Evolutionary conservation across 495 filamentous ascomycete genomes (phyloP).

Genomic region (Hapsidospora chrysogenum): DNA sequence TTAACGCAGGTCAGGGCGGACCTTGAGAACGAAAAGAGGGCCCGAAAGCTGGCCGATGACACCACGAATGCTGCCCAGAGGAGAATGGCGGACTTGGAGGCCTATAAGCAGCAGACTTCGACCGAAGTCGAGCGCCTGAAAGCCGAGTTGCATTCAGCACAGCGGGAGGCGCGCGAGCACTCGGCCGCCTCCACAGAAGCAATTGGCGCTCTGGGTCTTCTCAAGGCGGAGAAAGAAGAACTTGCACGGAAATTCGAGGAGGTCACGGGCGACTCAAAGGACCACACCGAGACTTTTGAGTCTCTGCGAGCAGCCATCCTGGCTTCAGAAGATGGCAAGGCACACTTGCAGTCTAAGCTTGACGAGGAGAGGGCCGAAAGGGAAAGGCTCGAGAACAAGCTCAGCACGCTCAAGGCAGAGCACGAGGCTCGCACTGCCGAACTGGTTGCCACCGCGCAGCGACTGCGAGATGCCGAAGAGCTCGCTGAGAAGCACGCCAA

Average conservation of each 20-base stretch:
- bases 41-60: constrained; percentile 73
- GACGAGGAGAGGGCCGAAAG: constrained; percentile 68
- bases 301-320: constrained; percentile 64
- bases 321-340: constrained; percentile 57
- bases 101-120: constrained; percentile 61
- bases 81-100: constrained; percentile 66
- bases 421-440: constrained; percentile 74
- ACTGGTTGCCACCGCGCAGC: constrained; percentile 54
- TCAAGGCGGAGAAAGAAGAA: constrained; percentile 73
- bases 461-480: constrained; percentile 76
- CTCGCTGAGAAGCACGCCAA: constrained; percentile 72
- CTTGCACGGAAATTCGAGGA: constrained; percentile 54
- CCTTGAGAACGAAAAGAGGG: constrained; percentile 62
- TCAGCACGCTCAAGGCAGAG: constrained; percentile 63
- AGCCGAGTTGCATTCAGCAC: constrained; percentile 61
- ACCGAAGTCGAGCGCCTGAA: constrained; percentile 72
- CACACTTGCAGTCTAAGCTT: constrained; percentile 61
- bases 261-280: constrained; percentile 44
- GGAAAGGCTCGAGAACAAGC: constrained; percentile 62
- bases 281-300: constrained; percentile 53
- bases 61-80: constrained; percentile 67
- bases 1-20: constrained; percentile 51
- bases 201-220: constrained; percentile 48
- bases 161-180: constrained; percentile 63
- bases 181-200: constrained; percentile 60